phyloP scores from a whole-genome alignment of 2,329 filamentous ascomycete species.

The Epichloe festucae region DNA sequence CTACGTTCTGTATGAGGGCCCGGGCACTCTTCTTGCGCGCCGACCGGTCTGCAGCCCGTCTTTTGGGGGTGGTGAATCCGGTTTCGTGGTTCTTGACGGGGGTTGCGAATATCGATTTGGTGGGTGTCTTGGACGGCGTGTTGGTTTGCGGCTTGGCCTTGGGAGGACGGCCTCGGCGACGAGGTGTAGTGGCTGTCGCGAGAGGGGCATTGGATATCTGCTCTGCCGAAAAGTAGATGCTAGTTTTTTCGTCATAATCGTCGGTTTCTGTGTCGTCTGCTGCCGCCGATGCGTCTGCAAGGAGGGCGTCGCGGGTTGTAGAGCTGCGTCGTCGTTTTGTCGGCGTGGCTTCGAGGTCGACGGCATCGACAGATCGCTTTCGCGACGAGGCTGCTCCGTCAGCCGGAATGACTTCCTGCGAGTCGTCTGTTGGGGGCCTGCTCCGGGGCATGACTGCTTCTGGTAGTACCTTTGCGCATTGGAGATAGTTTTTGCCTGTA shows the following conservation, averaged over 20 bases:
- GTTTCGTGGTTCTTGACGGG: conserved; percentile 23
- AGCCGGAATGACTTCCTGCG: background rate
- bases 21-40: conserved; percentile 75
- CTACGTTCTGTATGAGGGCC: conserved; percentile 58
- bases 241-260: background rate
- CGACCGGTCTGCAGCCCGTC: conserved; percentile 67
- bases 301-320: background rate
- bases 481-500: background rate
- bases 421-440: background rate
- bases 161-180: conserved; percentile 17
- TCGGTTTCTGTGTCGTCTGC: conserved; percentile 5
- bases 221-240: background rate
- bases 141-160: conserved; percentile 18
- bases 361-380: conserved; percentile 15
- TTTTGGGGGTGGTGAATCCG: conserved; percentile 44
- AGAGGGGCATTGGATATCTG: conserved; percentile 3
- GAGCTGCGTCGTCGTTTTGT: conserved; percentile 20
- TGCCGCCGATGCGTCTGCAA: background rate
- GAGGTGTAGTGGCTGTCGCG: conserved; percentile 18
- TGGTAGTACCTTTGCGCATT: background rate
- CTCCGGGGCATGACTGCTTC: conserved; percentile 4
- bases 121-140: conserved; percentile 18
- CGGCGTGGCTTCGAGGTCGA: conserved; percentile 17
- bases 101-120: conserved; percentile 22
- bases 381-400: conserved; percentile 4